Conservation (phyloP, 345 rosid genomes). For the Hypericum androsaemum region DNA sequence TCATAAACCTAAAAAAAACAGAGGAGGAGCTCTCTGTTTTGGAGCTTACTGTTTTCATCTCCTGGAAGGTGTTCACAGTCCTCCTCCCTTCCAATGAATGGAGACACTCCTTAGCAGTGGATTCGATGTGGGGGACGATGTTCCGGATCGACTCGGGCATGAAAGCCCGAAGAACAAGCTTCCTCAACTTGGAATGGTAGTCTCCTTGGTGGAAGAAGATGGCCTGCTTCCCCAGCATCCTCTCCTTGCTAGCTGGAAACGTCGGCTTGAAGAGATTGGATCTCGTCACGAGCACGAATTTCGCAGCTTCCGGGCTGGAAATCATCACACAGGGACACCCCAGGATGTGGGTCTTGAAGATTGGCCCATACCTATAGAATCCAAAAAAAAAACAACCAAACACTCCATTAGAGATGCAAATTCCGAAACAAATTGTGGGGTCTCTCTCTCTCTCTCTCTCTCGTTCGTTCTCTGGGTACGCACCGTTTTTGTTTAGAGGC, state of each 20-base stretch:
- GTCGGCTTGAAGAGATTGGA: conserved; percentile 81
- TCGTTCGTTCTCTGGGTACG: background rate
- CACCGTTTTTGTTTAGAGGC: conserved; percentile 54
- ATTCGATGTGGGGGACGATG: conserved; percentile 45
- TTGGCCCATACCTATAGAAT: conserved; percentile 46
- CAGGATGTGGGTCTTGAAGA: conserved; percentile 71
- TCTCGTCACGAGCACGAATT: conserved; percentile 54
- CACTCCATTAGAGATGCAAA: background rate
- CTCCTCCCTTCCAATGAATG: conserved; percentile 35
- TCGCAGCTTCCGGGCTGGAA: conserved; percentile 76
- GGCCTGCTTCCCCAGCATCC: conserved; percentile 75
- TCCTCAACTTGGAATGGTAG: conserved; percentile 61
- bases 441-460: too few species aligned
- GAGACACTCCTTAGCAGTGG: conserved; percentile 37
- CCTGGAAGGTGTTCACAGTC: conserved; percentile 49
- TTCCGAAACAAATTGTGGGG: too few species aligned
- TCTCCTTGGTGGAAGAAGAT: conserved; percentile 83
- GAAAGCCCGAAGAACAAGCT: conserved; percentile 76
- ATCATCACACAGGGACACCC: conserved; percentile 91
- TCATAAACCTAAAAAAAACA: too few species aligned
- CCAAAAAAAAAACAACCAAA: background rate
- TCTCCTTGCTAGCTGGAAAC: conserved; percentile 82
- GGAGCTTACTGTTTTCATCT: conserved; percentile 69
- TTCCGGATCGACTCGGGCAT: conserved; percentile 46
- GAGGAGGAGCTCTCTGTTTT: conserved; percentile 15